A percentile compares a stretch with the other conserved stretches of the same genome.
These are phyloP conservation scores for Urtica urens DNA, from an alignment of 306 rosid genomes.

Conservation along the genomic window DNA sequence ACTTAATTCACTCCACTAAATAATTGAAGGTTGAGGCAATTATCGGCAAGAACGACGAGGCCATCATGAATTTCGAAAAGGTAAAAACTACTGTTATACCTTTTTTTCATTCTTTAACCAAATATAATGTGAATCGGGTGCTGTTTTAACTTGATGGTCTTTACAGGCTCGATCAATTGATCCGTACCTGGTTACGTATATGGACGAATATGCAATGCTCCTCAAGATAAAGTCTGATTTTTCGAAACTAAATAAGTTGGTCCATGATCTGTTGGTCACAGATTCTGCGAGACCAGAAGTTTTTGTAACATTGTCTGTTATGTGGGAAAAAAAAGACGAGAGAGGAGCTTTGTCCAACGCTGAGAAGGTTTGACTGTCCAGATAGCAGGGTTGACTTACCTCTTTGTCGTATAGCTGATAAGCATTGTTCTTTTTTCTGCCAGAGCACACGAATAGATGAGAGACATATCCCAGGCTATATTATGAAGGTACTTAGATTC, in stretches of 20 bases:
- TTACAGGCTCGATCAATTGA: conserved; percentile 82
- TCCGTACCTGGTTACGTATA: conserved; percentile 75
- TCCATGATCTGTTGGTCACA: conserved; percentile 71
- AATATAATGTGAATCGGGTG: background rate
- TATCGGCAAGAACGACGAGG: conserved; percentile 92
- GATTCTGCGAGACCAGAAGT: conserved; percentile 96
- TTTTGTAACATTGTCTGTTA: conserved; percentile 82
- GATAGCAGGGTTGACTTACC: conserved; percentile 16
- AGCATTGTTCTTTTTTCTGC: conserved; percentile 24
- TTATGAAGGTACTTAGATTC: conserved; percentile 62
- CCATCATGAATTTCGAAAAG: conserved; percentile 89
- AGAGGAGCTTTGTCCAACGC: conserved; percentile 86
- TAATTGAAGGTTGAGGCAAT: conserved; percentile 80
- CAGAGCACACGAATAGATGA: conserved; percentile 85
- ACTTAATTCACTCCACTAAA: too few species aligned
- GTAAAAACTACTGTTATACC: too few species aligned
- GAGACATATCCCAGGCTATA: conserved; percentile 83
- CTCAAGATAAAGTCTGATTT: conserved; percentile 78
- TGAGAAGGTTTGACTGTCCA: conserved; percentile 57
- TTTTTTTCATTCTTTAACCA: background rate
- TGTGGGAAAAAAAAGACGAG: conserved; percentile 94
- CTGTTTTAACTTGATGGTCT: conserved; percentile 22
- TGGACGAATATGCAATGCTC: conserved; percentile 99
- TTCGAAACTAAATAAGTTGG: conserved; percentile 79
- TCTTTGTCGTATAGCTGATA: conserved; percentile 19